Evolutionary conservation across 2,329 filamentous ascomycete genomes (phyloP), one percentile per base, ranked within the genome.

Genomic region (Epicoccum sorghinum): DNA sequence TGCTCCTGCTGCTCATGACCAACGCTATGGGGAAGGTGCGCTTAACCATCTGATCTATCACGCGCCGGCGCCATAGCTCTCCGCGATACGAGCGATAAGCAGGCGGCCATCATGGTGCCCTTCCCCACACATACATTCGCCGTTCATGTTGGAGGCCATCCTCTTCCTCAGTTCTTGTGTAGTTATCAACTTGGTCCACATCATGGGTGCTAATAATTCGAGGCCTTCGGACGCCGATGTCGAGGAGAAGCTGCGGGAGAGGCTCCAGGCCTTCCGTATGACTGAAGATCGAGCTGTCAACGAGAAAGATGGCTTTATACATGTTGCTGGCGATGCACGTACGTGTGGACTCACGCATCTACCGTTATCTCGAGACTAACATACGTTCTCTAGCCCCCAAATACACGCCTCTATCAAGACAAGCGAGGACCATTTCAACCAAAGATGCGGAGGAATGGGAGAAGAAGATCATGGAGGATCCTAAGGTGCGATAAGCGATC

Each of bases 401-500:
- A 32, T 69, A 68, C 40, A 62, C 67, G 8, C 68, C 67, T 10
- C 50, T 55, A 60, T 61, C 64, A 46, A 61, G 69, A 52, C 55
- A 69, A 43, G 62, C 57, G 30, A 65, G 59, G 74, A 49, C 77
- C 45, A 58, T 91, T 3, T 82, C 82, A 1, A 70, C 85, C 10
- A 69, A 78, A 10, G 73, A 80, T 4, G 77, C 86, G 9, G 74
- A 79, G 53, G 71, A 81, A 42, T 89, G 87, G 86, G 84, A 89
- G 73, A 79, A 80, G 43, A 76, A 82, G 61, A 76, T 89, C 30
- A 78, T 90, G 58, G 75, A 82, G 41, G 86, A 90, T 66, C 83
- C 87, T 82, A 78, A 86, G 83, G 87, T 86, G 59, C 61, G 69
- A 18, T 24, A 29, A 23, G n/a, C 42, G 7, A n/a, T 4, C 23